Evolutionary conservation across 2,329 filamentous ascomycete species (phyloP), one percentile per base, ranked within the genome.

Genomic region (Lachnum nothofagi): DNA sequence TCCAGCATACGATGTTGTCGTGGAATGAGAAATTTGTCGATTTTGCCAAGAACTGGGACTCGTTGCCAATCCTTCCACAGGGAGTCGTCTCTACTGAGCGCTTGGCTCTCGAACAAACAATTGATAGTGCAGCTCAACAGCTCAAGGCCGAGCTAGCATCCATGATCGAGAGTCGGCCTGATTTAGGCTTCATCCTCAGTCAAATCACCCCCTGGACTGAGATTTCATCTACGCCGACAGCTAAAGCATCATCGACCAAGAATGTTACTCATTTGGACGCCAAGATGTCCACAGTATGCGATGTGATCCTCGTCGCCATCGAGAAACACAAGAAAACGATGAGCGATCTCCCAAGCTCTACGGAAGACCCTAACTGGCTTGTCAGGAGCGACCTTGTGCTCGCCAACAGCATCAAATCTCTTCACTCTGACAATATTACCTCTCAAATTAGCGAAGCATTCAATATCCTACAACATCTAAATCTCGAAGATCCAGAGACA

Each of bases 301-400:
- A 95, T 66, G 79, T 80, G 42, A 78, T 91, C 23, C 80, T 96
- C 2, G 85, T 91, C 29, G 84, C 86, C 1, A 76, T 95, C 41
- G 89, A 96, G 65, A 80, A 83, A 54, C 76, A 86, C 39, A 78
- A 80, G 49, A 79, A 78, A 52, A 69, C 74, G 2, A 69, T 80
- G 7, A 67, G 71, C 9, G 71, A 72, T 3, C 68, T 83, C 1
- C 82, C 85, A 1, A 64, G 68, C 4, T 79, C 83, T 1, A 72
- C 73, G 1, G 82, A 88, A 27, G 80, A 85, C 37, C 60, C 72
- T 1, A 72, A 76, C 2, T 89, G 86, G 82, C 67, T 91, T 7
- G 65, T 78, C 1, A 67, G 41, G 68, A 72, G 54, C 22, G 57
- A 63, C 31, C 16, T 4, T 6, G 44, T 42, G 16, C 44, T 66